Percentiles rank a stretch among this genome's conserved stretches.
These are phyloP conservation scores for Metschnikowia colocasiae DNA, from an alignment of 805 yeast genomes.

Conservation along the genomic window DNA sequence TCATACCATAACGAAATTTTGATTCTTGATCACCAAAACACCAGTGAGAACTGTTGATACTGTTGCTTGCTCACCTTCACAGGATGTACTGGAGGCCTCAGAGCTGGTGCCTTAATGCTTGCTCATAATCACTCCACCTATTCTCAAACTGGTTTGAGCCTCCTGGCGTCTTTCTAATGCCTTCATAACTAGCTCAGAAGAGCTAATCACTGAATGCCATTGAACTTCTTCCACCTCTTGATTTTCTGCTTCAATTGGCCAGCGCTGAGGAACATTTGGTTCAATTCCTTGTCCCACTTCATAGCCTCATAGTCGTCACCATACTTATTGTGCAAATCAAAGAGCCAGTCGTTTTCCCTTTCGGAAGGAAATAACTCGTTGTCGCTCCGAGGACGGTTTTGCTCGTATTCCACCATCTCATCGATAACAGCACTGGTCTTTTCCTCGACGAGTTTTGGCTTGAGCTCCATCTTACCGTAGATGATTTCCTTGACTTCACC, in stretches of 20 bases:
- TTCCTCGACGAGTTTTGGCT: constrained; percentile 22
- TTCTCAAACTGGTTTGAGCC: too few species aligned
- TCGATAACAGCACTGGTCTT: constrained; percentile 48
- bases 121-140: too few species aligned
- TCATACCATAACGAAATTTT: too few species aligned
- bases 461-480: constrained; percentile 59
- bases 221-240: constrained; percentile 57
- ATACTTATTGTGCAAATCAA: constrained; percentile 61
- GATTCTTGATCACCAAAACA: too few species aligned
- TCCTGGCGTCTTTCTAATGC: not conserved
- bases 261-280: constrained; percentile 77
- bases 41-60: too few species aligned
- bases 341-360: constrained; percentile 74
- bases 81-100: too few species aligned
- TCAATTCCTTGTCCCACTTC: constrained; percentile 88
- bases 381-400: constrained; percentile 44
- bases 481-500: constrained; percentile 65
- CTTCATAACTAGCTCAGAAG: not conserved
- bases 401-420: constrained; percentile 56
- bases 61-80: too few species aligned
- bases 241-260: constrained; percentile 78
- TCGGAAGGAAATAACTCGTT: constrained; percentile 58
- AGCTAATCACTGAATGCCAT: not conserved
- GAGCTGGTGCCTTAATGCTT: too few species aligned
- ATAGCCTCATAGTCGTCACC: constrained; percentile 86